These are phyloP conservation scores for Boletus coccyginus DNA, from an alignment of 768 basidiomycete genomes.

Conservation along the genomic window DNA sequence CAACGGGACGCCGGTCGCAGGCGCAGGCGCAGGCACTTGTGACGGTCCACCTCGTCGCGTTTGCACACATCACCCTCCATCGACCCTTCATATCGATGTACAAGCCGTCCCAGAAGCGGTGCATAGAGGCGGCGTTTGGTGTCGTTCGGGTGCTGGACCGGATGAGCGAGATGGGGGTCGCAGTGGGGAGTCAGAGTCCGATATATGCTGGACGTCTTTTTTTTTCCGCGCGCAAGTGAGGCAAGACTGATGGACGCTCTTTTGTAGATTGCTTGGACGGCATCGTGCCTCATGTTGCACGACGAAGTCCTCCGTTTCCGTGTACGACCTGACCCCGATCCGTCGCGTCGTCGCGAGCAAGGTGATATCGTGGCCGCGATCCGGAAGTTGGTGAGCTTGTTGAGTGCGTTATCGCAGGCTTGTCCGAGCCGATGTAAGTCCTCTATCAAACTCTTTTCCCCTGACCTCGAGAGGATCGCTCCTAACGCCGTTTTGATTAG, in stretches of 20 bases:
- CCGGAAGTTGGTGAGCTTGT: conserved; percentile 9
- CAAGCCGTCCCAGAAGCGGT: conserved; percentile 11
- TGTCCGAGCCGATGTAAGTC: conserved; percentile 22
- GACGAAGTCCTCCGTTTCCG: conserved; percentile 21
- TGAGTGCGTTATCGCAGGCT: conserved; percentile 17
- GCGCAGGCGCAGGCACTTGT: conserved; percentile 4
- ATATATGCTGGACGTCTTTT: conserved; percentile 15
- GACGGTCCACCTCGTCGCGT: conserved; percentile 20
- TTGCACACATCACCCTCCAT: conserved; percentile 27
- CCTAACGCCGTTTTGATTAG: conserved; percentile 4
- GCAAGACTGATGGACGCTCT: background rate
- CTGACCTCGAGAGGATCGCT: background rate
- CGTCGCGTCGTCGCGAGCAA: conserved; percentile 10
- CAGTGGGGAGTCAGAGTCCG: conserved; percentile 10
- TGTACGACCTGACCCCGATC: conserved; percentile 1
- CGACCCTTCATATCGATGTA: conserved; percentile 16
- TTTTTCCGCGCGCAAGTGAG: background rate
- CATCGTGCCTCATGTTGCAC: conserved; percentile 18
- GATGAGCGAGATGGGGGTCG: conserved; percentile 1
- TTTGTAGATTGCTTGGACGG: conserved; percentile 25
- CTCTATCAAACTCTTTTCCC: background rate
- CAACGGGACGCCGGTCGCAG: background rate
- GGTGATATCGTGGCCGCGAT: conserved; percentile 14
- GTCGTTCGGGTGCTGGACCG: conserved; percentile 16
- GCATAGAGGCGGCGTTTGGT: conserved; percentile 14